Conservation (phyloP, 176 grass and related monocot species). For the Oropetium thomaeum region DNA sequence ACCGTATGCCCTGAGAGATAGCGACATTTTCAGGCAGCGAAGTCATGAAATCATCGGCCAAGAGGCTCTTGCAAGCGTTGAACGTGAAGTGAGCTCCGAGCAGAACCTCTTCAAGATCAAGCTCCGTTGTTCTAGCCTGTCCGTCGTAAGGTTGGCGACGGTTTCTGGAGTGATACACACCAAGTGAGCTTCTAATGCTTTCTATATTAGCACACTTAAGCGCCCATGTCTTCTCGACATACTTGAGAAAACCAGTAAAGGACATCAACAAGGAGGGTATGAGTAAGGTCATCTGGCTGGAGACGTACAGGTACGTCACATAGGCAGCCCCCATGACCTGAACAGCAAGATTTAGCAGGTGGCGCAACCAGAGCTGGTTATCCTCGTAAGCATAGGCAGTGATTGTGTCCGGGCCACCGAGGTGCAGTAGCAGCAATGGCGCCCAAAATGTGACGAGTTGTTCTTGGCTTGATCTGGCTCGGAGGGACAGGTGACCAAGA, state of each 20-base stretch:
- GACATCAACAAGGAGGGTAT: neutral
- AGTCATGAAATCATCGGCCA: neutral
- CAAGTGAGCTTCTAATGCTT: neutral
- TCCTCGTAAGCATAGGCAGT: constrained; percentile 30
- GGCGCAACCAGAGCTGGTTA: constrained; percentile 22
- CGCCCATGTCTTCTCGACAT: neutral
- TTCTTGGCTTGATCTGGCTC: no score
- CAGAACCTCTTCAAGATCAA: neutral
- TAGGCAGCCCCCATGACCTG: neutral
- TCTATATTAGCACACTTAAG: neutral
- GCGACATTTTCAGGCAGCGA: neutral
- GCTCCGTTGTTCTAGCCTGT: neutral
- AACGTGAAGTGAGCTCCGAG: neutral
- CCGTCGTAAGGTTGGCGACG: neutral
- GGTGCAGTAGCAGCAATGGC: no score
- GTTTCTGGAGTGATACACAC: neutral
- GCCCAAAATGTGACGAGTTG: no score
- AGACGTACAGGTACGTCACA: neutral
- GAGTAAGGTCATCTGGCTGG: neutral
- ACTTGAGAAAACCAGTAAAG: neutral
- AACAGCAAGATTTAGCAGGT: neutral
- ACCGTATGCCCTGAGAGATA: neutral
- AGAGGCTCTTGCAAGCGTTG: neutral
- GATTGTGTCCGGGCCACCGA: constrained; percentile 40
- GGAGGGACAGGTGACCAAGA: no score